Evolutionary conservation across 495 filamentous ascomycete genomes (phyloP).

Genomic region (Aspergillus mulundensis): DNA sequence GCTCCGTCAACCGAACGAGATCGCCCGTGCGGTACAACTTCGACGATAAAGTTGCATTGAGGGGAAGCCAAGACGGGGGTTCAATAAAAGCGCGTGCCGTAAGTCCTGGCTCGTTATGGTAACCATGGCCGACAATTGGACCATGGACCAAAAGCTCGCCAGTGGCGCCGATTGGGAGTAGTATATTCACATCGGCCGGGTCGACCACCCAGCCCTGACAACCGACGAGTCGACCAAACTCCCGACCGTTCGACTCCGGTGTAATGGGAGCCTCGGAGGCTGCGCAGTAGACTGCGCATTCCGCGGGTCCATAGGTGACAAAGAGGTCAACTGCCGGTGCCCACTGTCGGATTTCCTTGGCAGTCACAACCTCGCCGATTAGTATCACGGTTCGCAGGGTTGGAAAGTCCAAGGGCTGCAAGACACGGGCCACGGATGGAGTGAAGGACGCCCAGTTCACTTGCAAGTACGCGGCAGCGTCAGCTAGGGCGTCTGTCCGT

Average conservation of each 20-base stretch:
- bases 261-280: too few species aligned
- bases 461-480: background rate
- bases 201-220: too few species aligned
- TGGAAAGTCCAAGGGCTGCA: background rate
- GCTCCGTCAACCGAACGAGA: slow-evolving; percentile 23
- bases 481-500: background rate
- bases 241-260: too few species aligned
- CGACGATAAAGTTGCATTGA: too few species aligned
- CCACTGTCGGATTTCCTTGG: background rate
- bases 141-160: background rate
- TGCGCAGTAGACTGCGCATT: background rate
- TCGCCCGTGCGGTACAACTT: slow-evolving; percentile 27
- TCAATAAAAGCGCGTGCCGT: background rate
- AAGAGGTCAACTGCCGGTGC: background rate
- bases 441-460: background rate
- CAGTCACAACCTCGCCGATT: slow-evolving; percentile 11
- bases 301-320: background rate
- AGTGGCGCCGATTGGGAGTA: background rate
- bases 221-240: too few species aligned
- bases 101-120: background rate
- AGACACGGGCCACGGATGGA: background rate
- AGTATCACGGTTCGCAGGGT: slow-evolving; percentile 21
- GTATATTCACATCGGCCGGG: too few species aligned
- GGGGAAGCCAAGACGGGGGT: background rate
- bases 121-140: background rate